Percentiles rank a stretch among this genome's conserved stretches.
phyloP scores from a whole-genome alignment of 1,139 yeast genomes.

The Geotrichum bryndzae region DNA sequence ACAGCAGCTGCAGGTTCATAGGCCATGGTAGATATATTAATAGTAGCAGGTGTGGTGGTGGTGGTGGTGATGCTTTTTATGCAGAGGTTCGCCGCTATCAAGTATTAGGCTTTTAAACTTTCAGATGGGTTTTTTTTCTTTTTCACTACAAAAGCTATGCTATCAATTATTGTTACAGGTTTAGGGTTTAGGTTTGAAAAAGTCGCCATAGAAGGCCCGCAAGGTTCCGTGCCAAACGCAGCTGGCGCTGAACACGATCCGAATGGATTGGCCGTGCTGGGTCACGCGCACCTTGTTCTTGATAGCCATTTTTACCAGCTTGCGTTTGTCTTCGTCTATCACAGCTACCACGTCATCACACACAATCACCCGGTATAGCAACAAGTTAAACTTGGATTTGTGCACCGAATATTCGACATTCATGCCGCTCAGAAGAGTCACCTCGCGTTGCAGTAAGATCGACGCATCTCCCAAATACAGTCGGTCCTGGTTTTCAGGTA shows the following conservation, averaged over 20 bases:
- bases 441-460: conserved; percentile 11
- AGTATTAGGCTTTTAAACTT: background rate
- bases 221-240: background rate
- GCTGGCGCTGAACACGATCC: background rate
- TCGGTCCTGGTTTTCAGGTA: conserved; percentile 1
- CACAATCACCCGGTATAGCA: conserved; percentile 13
- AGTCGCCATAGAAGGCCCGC: background rate
- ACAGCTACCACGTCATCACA: conserved; percentile 15
- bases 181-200: background rate
- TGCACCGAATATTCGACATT: conserved; percentile 5
- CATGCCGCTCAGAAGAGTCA: conserved; percentile 9
- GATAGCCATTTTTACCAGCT: conserved; percentile 9
- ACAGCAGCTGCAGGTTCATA: background rate
- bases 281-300: background rate
- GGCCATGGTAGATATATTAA: background rate
- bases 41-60: background rate
- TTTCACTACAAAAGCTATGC: background rate
- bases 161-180: background rate
- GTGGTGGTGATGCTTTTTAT: too few relatives aligned
- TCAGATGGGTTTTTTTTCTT: background rate
- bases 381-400: conserved; percentile 10
- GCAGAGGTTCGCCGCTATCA: too few relatives aligned
- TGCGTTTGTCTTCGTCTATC: conserved; percentile 17
- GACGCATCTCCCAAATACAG: conserved; percentile 16
- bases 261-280: background rate